Evolutionary conservation across 2,329 filamentous ascomycete genomes (phyloP), one percentile per base, ranked within the genome.

Genomic region (Aspergillus sp.): DNA sequence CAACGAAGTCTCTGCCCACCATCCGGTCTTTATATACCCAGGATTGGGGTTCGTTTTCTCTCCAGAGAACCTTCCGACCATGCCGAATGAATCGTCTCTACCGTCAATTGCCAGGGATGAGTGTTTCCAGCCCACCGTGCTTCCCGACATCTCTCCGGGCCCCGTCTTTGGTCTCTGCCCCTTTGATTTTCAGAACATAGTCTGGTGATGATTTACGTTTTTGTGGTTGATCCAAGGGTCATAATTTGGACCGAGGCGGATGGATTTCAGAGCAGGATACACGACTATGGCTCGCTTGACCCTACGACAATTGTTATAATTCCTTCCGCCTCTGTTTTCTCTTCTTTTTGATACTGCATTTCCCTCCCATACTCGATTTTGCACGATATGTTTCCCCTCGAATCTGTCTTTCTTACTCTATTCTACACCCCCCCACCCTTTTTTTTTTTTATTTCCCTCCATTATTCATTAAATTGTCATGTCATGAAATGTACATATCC

Each of bases 401-500:
- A 24, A 18, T 5, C 45, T 50, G n/a, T 20, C 20, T 45, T 20
- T 14, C 45, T 20, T 56, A 10, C 49, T 14, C 26, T 42, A 10
- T 56, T 29, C 18, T 14, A 7, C 20, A 14, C 31, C 47, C 29
- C 20, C 31, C 16, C 22, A 1, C 20, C 20, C 20, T 20, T 2
- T 2, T 2, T 2, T 12, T 52, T 46, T 52, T 59, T 57, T 55
- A 52, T 57, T 57, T 24, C 57, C 57, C 54, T 59, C 54, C 57
- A 53, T 62, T 58, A 47, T 60, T 52, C 55, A 54, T 60, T 58
- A 4, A 57, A 54, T 55, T 59, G 57, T 69, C 64, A 63, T 63
- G 63, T 69, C 55, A 69, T 69, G 71, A 71, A 67, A 63, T 73
- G 71, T 73, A 73, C 67, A 73, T 72, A 72, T 60, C 62, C 45